Base-by-base conservation (phyloP, 2,329 filamentous ascomycete species). In the Xylaria sp. region DNA sequence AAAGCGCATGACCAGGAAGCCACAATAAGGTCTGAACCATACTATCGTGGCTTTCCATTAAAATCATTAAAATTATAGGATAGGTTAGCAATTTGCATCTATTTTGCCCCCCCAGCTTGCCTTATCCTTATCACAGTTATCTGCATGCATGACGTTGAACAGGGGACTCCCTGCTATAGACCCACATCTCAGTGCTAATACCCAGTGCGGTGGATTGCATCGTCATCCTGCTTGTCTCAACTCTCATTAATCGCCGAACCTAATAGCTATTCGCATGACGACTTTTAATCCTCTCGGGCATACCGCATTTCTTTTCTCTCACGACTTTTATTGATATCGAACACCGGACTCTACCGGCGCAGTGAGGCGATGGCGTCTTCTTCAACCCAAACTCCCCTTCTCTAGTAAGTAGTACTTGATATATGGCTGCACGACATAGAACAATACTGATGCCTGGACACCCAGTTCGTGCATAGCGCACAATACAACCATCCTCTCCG, bases 401-500 rank as follows among this genome's bases (percentile, higher is more conserved):
- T 93, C 78, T 93, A 93, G 91, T 93, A 84, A 77, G 89, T 82
- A 64, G 59, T 48, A 61, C 71, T 56, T n/a, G n/a, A n/a, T n/a
- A 33, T 6, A 33, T n/a, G 31, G 38, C 33, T 33, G 23, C 61
- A 48, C 59, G 49, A 26, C 51, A 23, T 36, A 26, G 68, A 26
- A 42, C 5, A 31, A 17, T 31, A 59, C 9, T 68, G 15, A 66
- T 23, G 15, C 31, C 13, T 49, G 65, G 66, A 73, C 66, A 70
- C 65, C 62, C 76, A 97, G 94, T 83, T 91, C 93, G 74, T 98
- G 96, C 84, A 96, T 99, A 81, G 94, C 96, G 59, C 90, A 98
- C 83, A 91, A 96, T 78, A 93, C 89, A 64, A 98, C 94, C 54
- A 97, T 99, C 82, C 90, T 99, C 69, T 85, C 93, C 77, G 96